Evolutionary conservation across 2,329 filamentous ascomycete genomes (phyloP).

Genomic region (Ophiostoma sp.): DNA sequence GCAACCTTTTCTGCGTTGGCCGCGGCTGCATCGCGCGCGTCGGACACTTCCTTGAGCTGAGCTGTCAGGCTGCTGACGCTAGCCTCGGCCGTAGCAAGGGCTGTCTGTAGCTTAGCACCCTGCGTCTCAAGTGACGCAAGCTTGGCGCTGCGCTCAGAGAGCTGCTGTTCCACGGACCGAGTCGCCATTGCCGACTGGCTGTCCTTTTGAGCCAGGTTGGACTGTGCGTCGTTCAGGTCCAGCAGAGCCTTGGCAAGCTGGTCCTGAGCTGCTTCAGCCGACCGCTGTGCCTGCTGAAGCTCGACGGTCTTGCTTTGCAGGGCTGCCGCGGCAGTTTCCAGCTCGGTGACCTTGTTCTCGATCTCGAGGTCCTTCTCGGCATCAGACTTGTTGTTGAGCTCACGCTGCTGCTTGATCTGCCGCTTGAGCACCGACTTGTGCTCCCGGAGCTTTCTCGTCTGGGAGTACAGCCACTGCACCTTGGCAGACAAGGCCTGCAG

Average conservation of each 20-base stretch:
- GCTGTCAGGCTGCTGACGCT: slow-evolving; percentile 36
- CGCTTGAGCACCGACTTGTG: slow-evolving; percentile 85
- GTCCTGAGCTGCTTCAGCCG: slow-evolving; percentile 39
- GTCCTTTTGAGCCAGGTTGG: slow-evolving; percentile 26
- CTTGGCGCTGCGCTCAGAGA: slow-evolving; percentile 30
- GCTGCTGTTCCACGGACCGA: slow-evolving; percentile 27
- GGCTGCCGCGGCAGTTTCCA: slow-evolving; percentile 57
- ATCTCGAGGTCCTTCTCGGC: slow-evolving; percentile 61
- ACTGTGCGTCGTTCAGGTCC: slow-evolving; percentile 40
- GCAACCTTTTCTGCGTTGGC: slow-evolving; percentile 35
- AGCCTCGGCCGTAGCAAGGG: slow-evolving; percentile 37
- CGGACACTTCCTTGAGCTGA: slow-evolving; percentile 33
- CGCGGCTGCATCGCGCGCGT: slow-evolving; percentile 31
- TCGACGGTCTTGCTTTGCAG: slow-evolving; percentile 54
- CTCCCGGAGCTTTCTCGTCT: slow-evolving; percentile 72
- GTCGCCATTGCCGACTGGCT: slow-evolving; percentile 19
- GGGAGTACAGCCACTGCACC: slow-evolving; percentile 71
- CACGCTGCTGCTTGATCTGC: slow-evolving; percentile 92
- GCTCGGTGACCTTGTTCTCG: slow-evolving; percentile 51
- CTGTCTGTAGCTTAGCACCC: slow-evolving; percentile 35
- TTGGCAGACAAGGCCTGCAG: slow-evolving; percentile 70
- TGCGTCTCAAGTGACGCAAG: slow-evolving; percentile 33
- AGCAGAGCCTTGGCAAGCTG: slow-evolving; percentile 45
- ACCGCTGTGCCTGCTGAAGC: slow-evolving; percentile 38
- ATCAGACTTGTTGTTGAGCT: slow-evolving; percentile 84